phyloP scores from a whole-genome alignment of 169 alveolate genomes.

The Cryptosporidium meleagridis region DNA sequence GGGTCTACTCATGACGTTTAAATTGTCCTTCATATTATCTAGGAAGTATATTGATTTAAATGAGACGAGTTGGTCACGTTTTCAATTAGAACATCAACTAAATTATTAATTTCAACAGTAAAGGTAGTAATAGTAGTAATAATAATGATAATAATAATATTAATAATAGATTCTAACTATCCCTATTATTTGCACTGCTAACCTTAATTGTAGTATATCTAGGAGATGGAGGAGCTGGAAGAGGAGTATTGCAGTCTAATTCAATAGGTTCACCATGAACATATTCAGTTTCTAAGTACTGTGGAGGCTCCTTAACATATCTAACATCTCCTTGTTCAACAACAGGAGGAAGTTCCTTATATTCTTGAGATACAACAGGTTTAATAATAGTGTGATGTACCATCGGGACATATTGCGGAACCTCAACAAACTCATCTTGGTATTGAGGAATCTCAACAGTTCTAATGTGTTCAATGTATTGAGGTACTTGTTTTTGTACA shows the following conservation, averaged over 20 bases:
- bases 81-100: too few species aligned
- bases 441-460: conserved; percentile 70
- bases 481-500: conserved; percentile 72
- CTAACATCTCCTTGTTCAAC: conserved; percentile 62
- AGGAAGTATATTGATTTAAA: too few species aligned
- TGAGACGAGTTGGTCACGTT: too few species aligned
- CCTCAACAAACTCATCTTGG: conserved; percentile 68
- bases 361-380: conserved; percentile 70
- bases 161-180: background rate
- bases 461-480: conserved; percentile 65
- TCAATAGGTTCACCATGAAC: conserved; percentile 66
- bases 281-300: conserved; percentile 60
- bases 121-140: too few species aligned
- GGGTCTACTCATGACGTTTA: too few species aligned
- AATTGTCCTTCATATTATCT: too few species aligned
- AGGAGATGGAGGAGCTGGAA: conserved; percentile 64
- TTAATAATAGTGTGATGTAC: conserved; percentile 68
- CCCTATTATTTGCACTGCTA: background rate
- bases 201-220: conserved; percentile 47
- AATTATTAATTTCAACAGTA: too few species aligned
- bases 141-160: too few species aligned
- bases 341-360: conserved; percentile 73
- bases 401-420: conserved; percentile 66
- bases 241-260: conserved; percentile 48
- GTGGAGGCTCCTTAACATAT: conserved; percentile 68